phyloP scores from a whole-genome alignment of 1,284 basidiomycete genomes.

The Calocybe gambosa region DNA sequence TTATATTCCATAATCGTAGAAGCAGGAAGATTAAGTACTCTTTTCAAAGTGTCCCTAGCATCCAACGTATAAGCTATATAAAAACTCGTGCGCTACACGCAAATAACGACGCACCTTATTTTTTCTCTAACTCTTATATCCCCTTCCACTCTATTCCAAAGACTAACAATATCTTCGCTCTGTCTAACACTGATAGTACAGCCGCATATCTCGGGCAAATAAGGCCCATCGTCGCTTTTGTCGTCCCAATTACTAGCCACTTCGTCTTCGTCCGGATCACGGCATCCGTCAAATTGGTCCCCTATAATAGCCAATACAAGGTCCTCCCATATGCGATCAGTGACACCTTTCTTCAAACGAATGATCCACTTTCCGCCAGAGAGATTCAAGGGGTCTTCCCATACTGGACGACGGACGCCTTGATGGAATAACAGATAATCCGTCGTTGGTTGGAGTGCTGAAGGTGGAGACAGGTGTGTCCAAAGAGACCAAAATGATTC shows the following conservation, averaged over 20 bases:
- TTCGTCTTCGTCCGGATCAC: constrained; percentile 25
- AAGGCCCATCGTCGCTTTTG: constrained; percentile 29
- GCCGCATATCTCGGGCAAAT: constrained; percentile 76
- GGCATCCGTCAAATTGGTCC: constrained; percentile 70
- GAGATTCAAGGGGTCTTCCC: constrained; percentile 86
- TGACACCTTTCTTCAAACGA: constrained; percentile 75
- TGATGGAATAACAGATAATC: constrained; percentile 84
- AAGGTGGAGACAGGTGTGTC: constrained; percentile 74
- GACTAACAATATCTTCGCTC: constrained; percentile 75
- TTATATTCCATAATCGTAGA: constrained; percentile 80
- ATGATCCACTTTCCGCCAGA: constrained; percentile 92
- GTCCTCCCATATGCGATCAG: constrained; percentile 80
- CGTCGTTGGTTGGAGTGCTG: constrained; percentile 68
- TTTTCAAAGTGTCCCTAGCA: constrained; percentile 60
- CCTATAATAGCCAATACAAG: constrained; percentile 73
- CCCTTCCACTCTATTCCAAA: constrained; percentile 72
- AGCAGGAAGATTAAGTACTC: constrained; percentile 61
- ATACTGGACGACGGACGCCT: constrained; percentile 76
- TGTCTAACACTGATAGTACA: constrained; percentile 80
- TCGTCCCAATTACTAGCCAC: constrained; percentile 29
- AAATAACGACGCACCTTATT: constrained; percentile 46
- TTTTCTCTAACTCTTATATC: constrained; percentile 64
- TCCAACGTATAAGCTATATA: background rate
- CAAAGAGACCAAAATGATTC: constrained; percentile 83
- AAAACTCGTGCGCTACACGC: background rate